These are phyloP conservation scores for Penicillium sp. DNA, from an alignment of 2,329 filamentous ascomycete species.

Conservation along the genomic window DNA sequence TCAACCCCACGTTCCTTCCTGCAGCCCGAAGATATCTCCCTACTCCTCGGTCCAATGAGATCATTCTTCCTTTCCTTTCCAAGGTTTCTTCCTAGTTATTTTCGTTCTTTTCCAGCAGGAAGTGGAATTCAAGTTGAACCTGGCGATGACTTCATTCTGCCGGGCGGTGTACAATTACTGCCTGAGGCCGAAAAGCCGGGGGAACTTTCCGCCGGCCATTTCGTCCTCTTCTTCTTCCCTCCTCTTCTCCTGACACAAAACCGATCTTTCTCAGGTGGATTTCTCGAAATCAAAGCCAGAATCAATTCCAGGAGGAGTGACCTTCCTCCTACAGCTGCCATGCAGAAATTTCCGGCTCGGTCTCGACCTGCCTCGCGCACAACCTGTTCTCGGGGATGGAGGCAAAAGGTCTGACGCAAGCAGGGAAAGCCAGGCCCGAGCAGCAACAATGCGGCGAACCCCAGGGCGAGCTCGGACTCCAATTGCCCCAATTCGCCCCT, in stretches of 20 bases:
- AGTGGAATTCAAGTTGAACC: no score
- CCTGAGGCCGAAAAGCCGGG: background rate
- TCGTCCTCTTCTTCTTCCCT: no score
- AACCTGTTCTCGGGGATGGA: background rate
- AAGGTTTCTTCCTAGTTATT: no score
- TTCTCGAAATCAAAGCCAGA: no score
- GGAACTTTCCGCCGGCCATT: background rate
- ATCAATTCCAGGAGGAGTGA: no score
- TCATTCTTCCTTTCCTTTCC: no score
- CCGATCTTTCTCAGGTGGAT: background rate
- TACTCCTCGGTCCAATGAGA: no score
- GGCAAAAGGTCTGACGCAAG: slow-evolving; percentile 2
- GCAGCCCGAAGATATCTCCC: no score
- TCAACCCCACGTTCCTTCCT: no score
- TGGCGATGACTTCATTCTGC: background rate
- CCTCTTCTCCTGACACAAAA: no score
- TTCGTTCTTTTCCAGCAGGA: no score
- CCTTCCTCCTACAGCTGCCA: no score
- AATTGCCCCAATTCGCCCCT: slow-evolving; percentile 5
- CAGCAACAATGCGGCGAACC: background rate
- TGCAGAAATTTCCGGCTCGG: slow-evolving; percentile 2
- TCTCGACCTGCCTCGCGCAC: background rate
- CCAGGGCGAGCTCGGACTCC: background rate
- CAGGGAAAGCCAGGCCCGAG: slow-evolving; percentile 2
- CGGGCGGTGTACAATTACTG: background rate